phyloP scores from a whole-genome alignment of 1,284 basidiomycete genomes.

The Veloporphyrellus conicus region DNA sequence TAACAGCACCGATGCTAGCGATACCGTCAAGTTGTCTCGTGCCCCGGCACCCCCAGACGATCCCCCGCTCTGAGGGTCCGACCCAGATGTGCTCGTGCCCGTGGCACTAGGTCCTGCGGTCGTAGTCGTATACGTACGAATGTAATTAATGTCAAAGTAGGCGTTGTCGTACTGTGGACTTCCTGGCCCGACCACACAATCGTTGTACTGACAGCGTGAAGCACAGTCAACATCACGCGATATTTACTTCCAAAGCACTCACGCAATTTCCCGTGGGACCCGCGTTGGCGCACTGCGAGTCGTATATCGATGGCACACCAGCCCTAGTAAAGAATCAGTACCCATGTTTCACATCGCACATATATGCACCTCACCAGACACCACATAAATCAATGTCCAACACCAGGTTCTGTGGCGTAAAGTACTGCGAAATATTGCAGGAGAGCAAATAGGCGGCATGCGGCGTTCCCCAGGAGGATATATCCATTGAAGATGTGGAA shows the following conservation, averaged over 20 bases:
- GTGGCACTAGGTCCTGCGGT: slow-evolving; percentile 8
- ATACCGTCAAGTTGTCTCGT: background rate
- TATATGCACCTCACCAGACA: slow-evolving; percentile 38
- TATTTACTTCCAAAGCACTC: slow-evolving; percentile 16
- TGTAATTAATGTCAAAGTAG: slow-evolving; percentile 34
- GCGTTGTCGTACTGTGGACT: slow-evolving; percentile 48
- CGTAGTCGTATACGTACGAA: slow-evolving; percentile 29
- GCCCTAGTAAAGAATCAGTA: slow-evolving; percentile 35
- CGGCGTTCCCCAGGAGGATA: slow-evolving; percentile 50
- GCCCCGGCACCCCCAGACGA: slow-evolving; percentile 1
- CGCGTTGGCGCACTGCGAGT: slow-evolving; percentile 33
- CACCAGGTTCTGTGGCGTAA: slow-evolving; percentile 50
- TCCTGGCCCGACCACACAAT: slow-evolving; percentile 40
- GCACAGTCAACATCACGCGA: background rate
- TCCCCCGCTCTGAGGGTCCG: background rate
- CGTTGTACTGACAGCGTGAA: slow-evolving; percentile 33
- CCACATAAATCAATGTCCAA: slow-evolving; percentile 59
- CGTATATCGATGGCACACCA: slow-evolving; percentile 38
- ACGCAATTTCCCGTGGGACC: slow-evolving; percentile 42
- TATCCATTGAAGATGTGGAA: slow-evolving; percentile 46
- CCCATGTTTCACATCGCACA: background rate
- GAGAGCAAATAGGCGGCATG: slow-evolving; percentile 47
- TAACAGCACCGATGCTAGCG: background rate
- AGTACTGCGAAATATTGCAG: slow-evolving; percentile 48
- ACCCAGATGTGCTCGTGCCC: background rate